Evolutionary conservation across 805 yeast species (phyloP).

Genomic region (Metschnikowia arizonensis): DNA sequence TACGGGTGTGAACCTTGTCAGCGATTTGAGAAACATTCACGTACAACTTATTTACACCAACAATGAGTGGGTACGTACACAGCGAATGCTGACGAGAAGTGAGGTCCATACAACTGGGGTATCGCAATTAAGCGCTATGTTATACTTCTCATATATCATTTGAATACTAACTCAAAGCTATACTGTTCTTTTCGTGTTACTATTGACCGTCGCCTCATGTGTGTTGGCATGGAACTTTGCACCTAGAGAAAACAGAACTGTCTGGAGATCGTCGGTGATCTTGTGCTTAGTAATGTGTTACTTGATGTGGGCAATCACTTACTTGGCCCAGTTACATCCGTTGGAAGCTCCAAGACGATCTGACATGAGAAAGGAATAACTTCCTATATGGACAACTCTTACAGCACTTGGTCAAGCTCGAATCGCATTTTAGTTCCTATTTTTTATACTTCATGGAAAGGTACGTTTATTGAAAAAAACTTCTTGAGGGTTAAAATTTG

Average conservation of each 20-base stretch:
- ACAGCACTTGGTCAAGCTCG: not conserved
- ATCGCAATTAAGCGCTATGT: too few species aligned
- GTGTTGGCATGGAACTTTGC: constrained; percentile 79
- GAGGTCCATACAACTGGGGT: not conserved
- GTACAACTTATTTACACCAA: constrained; percentile 3
- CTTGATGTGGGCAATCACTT: constrained; percentile 91
- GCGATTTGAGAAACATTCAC: constrained; percentile 4
- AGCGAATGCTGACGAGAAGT: not conserved
- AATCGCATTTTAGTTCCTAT: constrained; percentile 3
- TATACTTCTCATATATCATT: not conserved
- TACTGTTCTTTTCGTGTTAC: constrained; percentile 63
- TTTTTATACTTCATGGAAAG: not conserved
- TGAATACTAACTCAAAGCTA: constrained; percentile 40
- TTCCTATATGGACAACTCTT: not conserved
- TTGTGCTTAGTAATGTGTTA: constrained; percentile 73
- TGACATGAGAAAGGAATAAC: constrained; percentile 75
- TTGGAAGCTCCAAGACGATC: constrained; percentile 86
- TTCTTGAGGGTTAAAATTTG: not conserved
- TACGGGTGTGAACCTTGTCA: constrained; percentile 10
- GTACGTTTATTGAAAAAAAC: not conserved
- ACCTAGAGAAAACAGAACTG: constrained; percentile 65
- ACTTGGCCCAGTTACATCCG: constrained; percentile 84
- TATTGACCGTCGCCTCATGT: constrained; percentile 54
- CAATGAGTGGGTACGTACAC: constrained; percentile 20
- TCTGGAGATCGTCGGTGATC: constrained; percentile 47